Evolutionary conservation across 139 green algal genomes (phyloP).

Genomic region (Microglena sp.): DNA sequence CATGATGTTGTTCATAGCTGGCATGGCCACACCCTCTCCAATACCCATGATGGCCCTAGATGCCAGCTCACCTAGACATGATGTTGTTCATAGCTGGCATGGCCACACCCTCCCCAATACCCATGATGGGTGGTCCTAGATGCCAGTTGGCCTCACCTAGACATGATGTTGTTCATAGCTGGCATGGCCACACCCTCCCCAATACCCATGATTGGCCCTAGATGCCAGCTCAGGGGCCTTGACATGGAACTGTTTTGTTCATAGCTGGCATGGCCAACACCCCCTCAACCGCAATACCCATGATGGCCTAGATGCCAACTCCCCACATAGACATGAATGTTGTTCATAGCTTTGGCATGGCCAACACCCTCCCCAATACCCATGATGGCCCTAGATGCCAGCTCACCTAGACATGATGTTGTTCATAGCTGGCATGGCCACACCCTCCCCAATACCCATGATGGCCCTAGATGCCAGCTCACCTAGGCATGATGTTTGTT

Average conservation of each 20-base stretch:
- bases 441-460: conserved; percentile 74
- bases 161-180: conserved; percentile 97
- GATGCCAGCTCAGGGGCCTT: too few relatives aligned
- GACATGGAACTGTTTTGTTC: too few relatives aligned
- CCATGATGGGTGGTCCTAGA: too few relatives aligned
- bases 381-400: conserved; percentile 80
- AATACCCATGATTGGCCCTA: conserved; percentile 95
- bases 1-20: too few relatives aligned
- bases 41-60: conserved; percentile 89
- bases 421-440: conserved; percentile 66
- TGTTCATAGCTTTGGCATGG: too few relatives aligned
- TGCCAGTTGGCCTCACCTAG: conserved; percentile 50
- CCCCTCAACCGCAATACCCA: conserved; percentile 94
- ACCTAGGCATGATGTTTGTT: too few relatives aligned
- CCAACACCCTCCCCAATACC: too few relatives aligned
- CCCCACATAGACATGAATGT: too few relatives aligned
- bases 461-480: conserved; percentile 91
- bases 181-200: conserved; percentile 97
- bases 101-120: conserved; percentile 50
- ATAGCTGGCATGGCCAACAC: conserved; percentile 97
- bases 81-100: not conserved
- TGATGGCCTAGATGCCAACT: conserved; percentile 72
- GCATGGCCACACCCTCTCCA: conserved; percentile 64
- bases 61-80: conserved; percentile 80
- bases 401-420: too few relatives aligned